Percentiles rank a stretch among this genome's conserved stretches.
phyloP scores from a whole-genome alignment of 768 basidiomycete species.

The Rhizopogon vesiculosus region DNA sequence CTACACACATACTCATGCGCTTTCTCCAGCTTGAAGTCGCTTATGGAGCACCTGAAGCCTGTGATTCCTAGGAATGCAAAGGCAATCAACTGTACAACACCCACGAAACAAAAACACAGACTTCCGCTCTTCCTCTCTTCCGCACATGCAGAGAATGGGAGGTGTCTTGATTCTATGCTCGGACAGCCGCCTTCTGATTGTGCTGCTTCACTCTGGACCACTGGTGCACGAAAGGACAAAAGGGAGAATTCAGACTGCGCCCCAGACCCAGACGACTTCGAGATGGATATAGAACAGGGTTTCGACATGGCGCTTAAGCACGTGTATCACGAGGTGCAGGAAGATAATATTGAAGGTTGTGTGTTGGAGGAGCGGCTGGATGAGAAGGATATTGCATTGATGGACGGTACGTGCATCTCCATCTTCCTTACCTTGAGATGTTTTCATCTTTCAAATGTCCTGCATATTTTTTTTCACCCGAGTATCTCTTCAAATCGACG shows the following conservation, averaged over 20 bases:
- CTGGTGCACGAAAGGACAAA: not conserved
- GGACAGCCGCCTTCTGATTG: conserved; percentile 19
- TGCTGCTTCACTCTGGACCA: not conserved
- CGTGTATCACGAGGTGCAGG: conserved; percentile 25
- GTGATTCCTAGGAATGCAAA: not conserved
- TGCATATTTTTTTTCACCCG: too few relatives aligned
- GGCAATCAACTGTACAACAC: not conserved
- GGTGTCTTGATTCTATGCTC: conserved; percentile 10
- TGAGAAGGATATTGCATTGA: conserved; percentile 43
- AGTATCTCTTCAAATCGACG: too few relatives aligned
- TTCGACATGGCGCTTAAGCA: conserved; percentile 28
- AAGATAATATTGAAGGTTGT: conserved; percentile 26
- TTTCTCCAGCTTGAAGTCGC: not conserved
- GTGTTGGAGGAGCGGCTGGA: conserved; percentile 56
- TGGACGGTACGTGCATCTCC: conserved; percentile 45
- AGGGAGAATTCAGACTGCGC: not conserved
- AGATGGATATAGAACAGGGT: conserved; percentile 3
- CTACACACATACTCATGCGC: not conserved
- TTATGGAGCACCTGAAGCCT: not conserved
- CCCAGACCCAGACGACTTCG: conserved; percentile 5
- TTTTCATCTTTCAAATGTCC: too few relatives aligned
- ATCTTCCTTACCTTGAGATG: not conserved
- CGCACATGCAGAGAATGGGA: not conserved
- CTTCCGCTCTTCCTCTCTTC: not conserved
- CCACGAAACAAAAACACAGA: not conserved